These are phyloP conservation scores for Podospora australis DNA, from an alignment of 495 filamentous ascomycete genomes.

Conservation along the genomic window DNA sequence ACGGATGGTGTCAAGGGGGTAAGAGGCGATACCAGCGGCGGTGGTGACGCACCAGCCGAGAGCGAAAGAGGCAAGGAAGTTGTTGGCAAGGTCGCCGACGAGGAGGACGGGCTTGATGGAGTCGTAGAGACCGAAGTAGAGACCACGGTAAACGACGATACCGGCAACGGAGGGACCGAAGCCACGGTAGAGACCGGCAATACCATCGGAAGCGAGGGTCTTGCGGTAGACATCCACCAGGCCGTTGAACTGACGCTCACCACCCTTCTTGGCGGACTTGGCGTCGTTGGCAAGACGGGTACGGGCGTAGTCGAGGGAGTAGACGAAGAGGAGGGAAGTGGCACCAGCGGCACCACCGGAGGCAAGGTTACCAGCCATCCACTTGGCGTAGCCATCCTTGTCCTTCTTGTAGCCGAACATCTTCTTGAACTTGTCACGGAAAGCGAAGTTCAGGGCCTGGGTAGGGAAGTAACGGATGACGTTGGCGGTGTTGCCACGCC, in stretches of 20 bases:
- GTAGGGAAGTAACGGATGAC: constrained; percentile 99
- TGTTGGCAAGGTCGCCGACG: constrained; percentile 83
- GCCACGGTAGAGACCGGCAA: constrained; percentile 99
- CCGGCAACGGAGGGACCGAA: constrained; percentile 98
- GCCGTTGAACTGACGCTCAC: constrained; percentile 99
- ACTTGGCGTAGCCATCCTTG: constrained; percentile 93
- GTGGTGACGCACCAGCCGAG: constrained; percentile 99
- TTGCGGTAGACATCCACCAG: constrained; percentile 99
- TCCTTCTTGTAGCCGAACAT: constrained; percentile 99
- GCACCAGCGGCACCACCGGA: constrained; percentile 99
- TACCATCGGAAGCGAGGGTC: constrained; percentile 96
- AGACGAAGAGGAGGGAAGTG: constrained; percentile 99
- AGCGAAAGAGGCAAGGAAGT: constrained; percentile 97
- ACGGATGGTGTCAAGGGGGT: constrained; percentile 98
- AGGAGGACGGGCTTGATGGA: constrained; percentile 99
- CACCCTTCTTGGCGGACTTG: constrained; percentile 92
- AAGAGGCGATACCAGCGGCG: constrained; percentile 99
- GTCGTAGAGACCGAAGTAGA: constrained; percentile 99
- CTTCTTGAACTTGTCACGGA: constrained; percentile 99
- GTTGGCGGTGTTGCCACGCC: constrained; percentile 99
- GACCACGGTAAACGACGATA: constrained; percentile 99
- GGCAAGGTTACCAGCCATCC: constrained; percentile 99
- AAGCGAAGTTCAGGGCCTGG: constrained; percentile 99
- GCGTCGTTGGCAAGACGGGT: constrained; percentile 99
- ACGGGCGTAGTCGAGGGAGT: constrained; percentile 99